Evolutionary conservation across 306 rosid species (phyloP).

Genomic region (Citrullus colocynthis): DNA sequence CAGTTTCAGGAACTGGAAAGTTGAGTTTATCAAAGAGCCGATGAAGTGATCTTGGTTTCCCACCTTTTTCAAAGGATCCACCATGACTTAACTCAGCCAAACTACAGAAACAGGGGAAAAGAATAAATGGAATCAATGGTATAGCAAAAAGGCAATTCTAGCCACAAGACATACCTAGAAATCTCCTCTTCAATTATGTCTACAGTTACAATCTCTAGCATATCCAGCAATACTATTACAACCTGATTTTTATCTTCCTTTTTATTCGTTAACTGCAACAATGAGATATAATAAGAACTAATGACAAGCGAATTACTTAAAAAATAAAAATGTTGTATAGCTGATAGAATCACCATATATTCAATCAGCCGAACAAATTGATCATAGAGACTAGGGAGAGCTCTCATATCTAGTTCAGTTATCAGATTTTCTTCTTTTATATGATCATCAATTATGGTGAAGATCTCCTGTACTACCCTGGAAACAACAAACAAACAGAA

Average conservation of each 20-base stretch:
- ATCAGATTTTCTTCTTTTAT: constrained; percentile 18
- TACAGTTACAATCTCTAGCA: constrained; percentile 85
- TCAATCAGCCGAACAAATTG: constrained; percentile 54
- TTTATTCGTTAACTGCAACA: constrained; percentile 43
- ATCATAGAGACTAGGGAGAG: constrained; percentile 51
- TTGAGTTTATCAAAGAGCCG: constrained; percentile 42
- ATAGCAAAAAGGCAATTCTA: constrained; percentile 1
- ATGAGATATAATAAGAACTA: constrained; percentile 11
- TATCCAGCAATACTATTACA: constrained; percentile 84
- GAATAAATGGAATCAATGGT: background rate
- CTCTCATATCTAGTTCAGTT: constrained; percentile 44
- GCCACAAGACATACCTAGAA: constrained; percentile 37
- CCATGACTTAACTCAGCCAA: constrained; percentile 74
- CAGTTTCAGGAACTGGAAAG: constrained; percentile 57
- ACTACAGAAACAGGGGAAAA: constrained; percentile 27
- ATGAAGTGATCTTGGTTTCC: constrained; percentile 54
- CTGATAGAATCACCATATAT: constrained; percentile 49
- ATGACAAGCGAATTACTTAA: constrained; percentile 2
- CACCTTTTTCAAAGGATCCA: constrained; percentile 49
- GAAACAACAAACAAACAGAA: constrained; percentile 16
- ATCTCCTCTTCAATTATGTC: constrained; percentile 79
- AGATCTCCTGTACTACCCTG: constrained; percentile 64
- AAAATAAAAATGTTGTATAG: background rate
- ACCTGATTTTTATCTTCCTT: constrained; percentile 62
- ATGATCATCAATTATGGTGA: constrained; percentile 46